Conservation (phyloP, 306 rosid species). For the Clitoria ternatea region DNA sequence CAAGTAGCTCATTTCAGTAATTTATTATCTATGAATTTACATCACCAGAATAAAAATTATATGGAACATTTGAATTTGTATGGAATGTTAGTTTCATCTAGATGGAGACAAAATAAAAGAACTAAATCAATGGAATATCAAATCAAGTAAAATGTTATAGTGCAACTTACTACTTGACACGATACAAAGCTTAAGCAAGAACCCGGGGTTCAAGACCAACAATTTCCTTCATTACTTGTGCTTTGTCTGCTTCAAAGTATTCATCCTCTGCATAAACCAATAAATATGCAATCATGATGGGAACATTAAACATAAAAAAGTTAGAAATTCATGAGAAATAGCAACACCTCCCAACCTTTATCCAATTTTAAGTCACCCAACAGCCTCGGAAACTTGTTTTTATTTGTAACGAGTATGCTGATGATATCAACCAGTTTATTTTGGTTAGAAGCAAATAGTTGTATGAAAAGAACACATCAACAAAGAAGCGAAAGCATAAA, state of each 20-base stretch:
- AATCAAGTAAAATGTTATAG: neutral
- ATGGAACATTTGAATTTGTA: slow-evolving; percentile 1
- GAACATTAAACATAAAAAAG: slow-evolving; percentile 9
- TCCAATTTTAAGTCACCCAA: slow-evolving; percentile 81
- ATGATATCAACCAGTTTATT: slow-evolving; percentile 73
- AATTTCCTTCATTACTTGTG: slow-evolving; percentile 83
- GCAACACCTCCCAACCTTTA: slow-evolving; percentile 51
- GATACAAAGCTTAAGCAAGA: slow-evolving; percentile 17
- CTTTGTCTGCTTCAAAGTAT: slow-evolving; percentile 92
- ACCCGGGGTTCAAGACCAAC: slow-evolving; percentile 66
- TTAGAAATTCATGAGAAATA: neutral
- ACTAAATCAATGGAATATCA: slow-evolving; percentile 20
- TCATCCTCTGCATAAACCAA: slow-evolving; percentile 65
- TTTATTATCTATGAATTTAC: slow-evolving; percentile 50
- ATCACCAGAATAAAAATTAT: slow-evolving; percentile 23
- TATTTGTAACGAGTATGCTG: slow-evolving; percentile 73
- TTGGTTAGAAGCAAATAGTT: slow-evolving; percentile 87
- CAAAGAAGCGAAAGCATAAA: neutral
- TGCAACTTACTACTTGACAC: slow-evolving; percentile 15
- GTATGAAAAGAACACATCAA: slow-evolving; percentile 28
- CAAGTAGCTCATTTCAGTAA: slow-evolving; percentile 24
- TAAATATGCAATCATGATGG: neutral
- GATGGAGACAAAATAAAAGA: slow-evolving; percentile 17
- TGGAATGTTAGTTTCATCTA: slow-evolving; percentile 1
- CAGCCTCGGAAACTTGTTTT: slow-evolving; percentile 76